Conservation (phyloP, 495 filamentous ascomycete genomes). For the Zalerion maritima region DNA sequence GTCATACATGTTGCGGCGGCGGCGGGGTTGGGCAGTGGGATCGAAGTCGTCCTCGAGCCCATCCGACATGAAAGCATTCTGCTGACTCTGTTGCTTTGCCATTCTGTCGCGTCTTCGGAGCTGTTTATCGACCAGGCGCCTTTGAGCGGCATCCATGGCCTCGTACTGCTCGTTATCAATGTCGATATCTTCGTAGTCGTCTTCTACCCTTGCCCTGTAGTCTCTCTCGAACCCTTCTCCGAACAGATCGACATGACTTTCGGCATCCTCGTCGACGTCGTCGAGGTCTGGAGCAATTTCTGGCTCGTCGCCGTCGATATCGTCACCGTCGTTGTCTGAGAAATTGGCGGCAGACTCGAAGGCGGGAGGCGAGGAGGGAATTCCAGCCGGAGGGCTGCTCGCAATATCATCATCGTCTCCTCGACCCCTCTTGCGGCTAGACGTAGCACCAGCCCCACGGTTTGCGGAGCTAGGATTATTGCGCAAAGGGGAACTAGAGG, state of each 20-base stretch:
- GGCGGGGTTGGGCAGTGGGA: conserved; percentile 64
- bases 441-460: conserved; percentile 46
- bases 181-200: conserved; percentile 53
- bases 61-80: conserved; percentile 70
- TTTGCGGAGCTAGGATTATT: conserved; percentile 77
- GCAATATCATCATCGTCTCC: conserved; percentile 60
- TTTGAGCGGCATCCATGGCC: conserved; percentile 48
- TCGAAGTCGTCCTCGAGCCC: conserved; percentile 84
- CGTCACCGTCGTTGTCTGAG: conserved; percentile 54
- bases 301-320: conserved; percentile 52
- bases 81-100: conserved; percentile 57
- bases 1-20: conserved; percentile 75
- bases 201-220: conserved; percentile 49
- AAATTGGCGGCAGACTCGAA: conserved; percentile 39
- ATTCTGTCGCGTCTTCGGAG: conserved; percentile 72
- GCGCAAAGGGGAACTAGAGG: conserved; percentile 61
- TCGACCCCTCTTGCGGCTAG: conserved; percentile 68
- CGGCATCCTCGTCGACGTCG: conserved; percentile 89
- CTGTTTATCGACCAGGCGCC: conserved; percentile 71
- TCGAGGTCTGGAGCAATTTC: conserved; percentile 72
- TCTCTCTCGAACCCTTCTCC: conserved; percentile 79
- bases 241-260: conserved; percentile 94
- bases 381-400: conserved; percentile 47
- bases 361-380: conserved; percentile 33
- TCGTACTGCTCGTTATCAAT: conserved; percentile 77